Conservation (phyloP, 2,329 filamentous ascomycete genomes). For the Xylariaceae sp. region DNA sequence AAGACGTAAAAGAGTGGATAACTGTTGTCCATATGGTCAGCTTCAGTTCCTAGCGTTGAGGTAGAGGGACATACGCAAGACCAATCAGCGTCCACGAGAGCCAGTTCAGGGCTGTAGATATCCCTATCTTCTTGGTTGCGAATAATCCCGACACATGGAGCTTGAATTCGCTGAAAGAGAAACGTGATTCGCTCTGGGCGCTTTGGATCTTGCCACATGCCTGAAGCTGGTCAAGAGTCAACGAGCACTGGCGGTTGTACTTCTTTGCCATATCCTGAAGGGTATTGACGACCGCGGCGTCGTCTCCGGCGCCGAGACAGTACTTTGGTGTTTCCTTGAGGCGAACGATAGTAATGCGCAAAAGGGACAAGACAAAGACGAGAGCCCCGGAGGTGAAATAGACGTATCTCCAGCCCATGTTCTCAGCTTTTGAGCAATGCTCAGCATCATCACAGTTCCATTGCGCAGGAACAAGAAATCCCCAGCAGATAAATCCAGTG, state of each 20-base stretch:
- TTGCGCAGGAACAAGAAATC: constrained; percentile 38
- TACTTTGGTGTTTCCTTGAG: constrained; percentile 60
- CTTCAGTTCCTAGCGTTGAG: background rate
- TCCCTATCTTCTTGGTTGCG: constrained; percentile 52
- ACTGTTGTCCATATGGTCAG: constrained; percentile 17
- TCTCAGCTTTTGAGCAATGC: constrained; percentile 39
- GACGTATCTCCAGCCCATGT: constrained; percentile 50
- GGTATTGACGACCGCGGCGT: constrained; percentile 45
- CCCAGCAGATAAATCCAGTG: constrained; percentile 48
- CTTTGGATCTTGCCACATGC: constrained; percentile 41
- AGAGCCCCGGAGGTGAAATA: constrained; percentile 45
- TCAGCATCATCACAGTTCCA: constrained; percentile 41
- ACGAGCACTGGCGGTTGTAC: constrained; percentile 37
- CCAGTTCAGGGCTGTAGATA: constrained; percentile 64
- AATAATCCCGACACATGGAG: constrained; percentile 64
- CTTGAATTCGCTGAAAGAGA: constrained; percentile 32
- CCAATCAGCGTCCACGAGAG: constrained; percentile 67
- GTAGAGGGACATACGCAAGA: constrained; percentile 46
- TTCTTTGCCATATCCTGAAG: constrained; percentile 36
- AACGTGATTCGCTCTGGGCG: constrained; percentile 33
- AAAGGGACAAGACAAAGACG: constrained; percentile 46
- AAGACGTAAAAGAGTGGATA: constrained; percentile 74
- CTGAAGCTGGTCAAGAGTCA: constrained; percentile 44
- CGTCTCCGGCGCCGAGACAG: constrained; percentile 48
- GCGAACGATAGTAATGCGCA: constrained; percentile 50